A percentile compares a stretch with the other conserved stretches of the same genome.
Conservation (phyloP, 495 filamentous ascomycete species). For the Amphirosellinia nigrospora region DNA sequence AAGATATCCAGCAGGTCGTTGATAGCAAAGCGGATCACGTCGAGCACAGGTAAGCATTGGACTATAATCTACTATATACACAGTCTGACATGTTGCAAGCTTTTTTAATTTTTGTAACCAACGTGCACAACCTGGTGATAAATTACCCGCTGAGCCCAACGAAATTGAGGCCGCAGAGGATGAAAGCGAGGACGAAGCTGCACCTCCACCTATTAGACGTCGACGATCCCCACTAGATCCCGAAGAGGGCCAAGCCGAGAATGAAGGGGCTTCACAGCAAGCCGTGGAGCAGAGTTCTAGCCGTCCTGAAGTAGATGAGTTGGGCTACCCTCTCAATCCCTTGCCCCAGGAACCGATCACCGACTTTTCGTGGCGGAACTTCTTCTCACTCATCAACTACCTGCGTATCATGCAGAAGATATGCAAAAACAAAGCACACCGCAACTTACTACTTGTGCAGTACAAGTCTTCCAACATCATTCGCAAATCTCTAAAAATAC, state of each 20-base stretch:
- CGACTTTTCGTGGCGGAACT: slow-evolving; percentile 89
- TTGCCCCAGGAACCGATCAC: slow-evolving; percentile 81
- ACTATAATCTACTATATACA: slow-evolving; percentile 9
- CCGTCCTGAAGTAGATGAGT: slow-evolving; percentile 85
- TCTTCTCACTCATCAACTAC: slow-evolving; percentile 92
- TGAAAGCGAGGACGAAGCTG: slow-evolving; percentile 71
- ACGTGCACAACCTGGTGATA: slow-evolving; percentile 39
- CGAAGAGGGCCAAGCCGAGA: slow-evolving; percentile 34
- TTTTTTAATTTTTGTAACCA: slow-evolving; percentile 89
- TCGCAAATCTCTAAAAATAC: slow-evolving; percentile 87
- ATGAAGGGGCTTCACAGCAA: slow-evolving; percentile 36
- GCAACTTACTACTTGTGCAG: slow-evolving; percentile 88
- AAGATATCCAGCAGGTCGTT: slow-evolving; percentile 88
- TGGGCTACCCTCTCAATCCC: slow-evolving; percentile 72
- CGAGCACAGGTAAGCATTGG: slow-evolving; percentile 71
- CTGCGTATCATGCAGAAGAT: slow-evolving; percentile 96
- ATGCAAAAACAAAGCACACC: slow-evolving; percentile 90
- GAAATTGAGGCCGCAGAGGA: slow-evolving; percentile 38
- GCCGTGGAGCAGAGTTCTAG: slow-evolving; percentile 33
- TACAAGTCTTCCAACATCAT: slow-evolving; percentile 92
- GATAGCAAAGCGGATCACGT: slow-evolving; percentile 83
- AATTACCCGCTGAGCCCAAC: slow-evolving; percentile 28
- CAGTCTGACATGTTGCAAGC: slow-evolving; percentile 51
- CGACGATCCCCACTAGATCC: slow-evolving; percentile 54
- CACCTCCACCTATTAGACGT: slow-evolving; percentile 77